Conservation (phyloP, 371 early-diverging fungal genomes). For the Rhizopus delemar region DNA sequence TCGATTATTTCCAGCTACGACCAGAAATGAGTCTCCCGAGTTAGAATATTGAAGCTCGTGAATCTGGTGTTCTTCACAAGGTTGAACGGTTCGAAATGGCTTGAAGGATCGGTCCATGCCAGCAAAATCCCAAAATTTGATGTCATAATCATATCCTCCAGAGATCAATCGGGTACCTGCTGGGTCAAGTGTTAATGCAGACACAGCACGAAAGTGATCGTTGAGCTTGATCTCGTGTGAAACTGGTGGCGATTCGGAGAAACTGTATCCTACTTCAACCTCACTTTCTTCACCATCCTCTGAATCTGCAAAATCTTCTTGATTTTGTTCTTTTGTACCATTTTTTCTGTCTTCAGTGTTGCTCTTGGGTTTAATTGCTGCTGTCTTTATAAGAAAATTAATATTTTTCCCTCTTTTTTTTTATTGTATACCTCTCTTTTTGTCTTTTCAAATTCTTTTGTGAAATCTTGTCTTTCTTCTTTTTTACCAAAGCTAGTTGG, state of each 20-base stretch:
- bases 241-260: conserved; percentile 57
- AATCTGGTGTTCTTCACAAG: conserved; percentile 83
- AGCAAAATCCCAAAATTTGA: conserved; percentile 92
- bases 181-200: conserved; percentile 82
- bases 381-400: background rate
- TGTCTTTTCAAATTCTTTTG: conserved; percentile 45
- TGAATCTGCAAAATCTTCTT: background rate
- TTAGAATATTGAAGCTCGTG: conserved; percentile 80
- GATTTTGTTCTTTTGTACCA: background rate
- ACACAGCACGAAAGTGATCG: conserved; percentile 74
- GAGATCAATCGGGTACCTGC: conserved; percentile 79
- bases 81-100: conserved; percentile 81
- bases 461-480: conserved; percentile 33
- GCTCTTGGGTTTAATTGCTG: conserved; percentile 4
- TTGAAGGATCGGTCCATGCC: conserved; percentile 80
- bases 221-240: conserved; percentile 67
- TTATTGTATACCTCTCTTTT: conserved; percentile 41
- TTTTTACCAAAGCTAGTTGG: conserved; percentile 67
- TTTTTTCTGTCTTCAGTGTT: background rate
- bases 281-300: conserved; percentile 32
- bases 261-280: conserved; percentile 23
- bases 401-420: conserved; percentile 17
- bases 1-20: conserved; percentile 75
- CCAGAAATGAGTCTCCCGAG: conserved; percentile 78
- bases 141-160: conserved; percentile 80